Conservation (phyloP, 208 protist species). For the Porcisia hertigi region DNA sequence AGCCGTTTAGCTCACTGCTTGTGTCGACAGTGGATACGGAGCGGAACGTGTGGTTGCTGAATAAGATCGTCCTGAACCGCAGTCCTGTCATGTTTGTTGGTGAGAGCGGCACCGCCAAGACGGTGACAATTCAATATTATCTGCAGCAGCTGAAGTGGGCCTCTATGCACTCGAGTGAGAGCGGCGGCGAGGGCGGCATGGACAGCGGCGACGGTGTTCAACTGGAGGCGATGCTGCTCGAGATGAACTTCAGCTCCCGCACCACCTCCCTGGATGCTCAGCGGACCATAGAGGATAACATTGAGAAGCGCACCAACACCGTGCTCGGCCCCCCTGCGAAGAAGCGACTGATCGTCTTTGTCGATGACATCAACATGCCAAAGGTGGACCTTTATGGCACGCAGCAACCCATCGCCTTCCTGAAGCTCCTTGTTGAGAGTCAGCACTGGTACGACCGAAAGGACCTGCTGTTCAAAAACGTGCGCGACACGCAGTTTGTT, state of each 20-base stretch:
- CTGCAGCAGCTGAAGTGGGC: conserved; percentile 86
- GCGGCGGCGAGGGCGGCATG: background rate
- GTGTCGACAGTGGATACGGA: conserved; percentile 99
- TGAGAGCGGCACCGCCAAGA: conserved; percentile 98
- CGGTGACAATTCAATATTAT: conserved; percentile 97
- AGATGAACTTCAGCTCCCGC: conserved; percentile 97
- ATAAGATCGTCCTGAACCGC: conserved; percentile 91
- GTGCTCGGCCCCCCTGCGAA: conserved; percentile 95
- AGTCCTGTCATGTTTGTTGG: conserved; percentile 96
- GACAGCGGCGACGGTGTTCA: conserved; percentile 50
- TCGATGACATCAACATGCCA: conserved; percentile 99
- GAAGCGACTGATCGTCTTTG: conserved; percentile 96
- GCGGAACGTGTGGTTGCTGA: conserved; percentile 96
- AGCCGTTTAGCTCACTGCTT: conserved; percentile 96
- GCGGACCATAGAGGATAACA: conserved; percentile 96
- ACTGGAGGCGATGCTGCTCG: conserved; percentile 91
- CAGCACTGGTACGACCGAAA: conserved; percentile 97
- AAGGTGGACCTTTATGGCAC: conserved; percentile 98
- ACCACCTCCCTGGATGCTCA: conserved; percentile 97
- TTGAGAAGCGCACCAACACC: conserved; percentile 97
- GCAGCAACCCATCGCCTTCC: conserved; percentile 98
- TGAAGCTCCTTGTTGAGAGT: conserved; percentile 98
- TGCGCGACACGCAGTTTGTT: conserved; percentile 96
- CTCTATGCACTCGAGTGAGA: conserved; percentile 36
- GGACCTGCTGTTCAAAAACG: conserved; percentile 96